These are phyloP conservation scores for Bimuria novae-zelandiae DNA, from an alignment of 2,329 filamentous ascomycete species.

Conservation along the genomic window DNA sequence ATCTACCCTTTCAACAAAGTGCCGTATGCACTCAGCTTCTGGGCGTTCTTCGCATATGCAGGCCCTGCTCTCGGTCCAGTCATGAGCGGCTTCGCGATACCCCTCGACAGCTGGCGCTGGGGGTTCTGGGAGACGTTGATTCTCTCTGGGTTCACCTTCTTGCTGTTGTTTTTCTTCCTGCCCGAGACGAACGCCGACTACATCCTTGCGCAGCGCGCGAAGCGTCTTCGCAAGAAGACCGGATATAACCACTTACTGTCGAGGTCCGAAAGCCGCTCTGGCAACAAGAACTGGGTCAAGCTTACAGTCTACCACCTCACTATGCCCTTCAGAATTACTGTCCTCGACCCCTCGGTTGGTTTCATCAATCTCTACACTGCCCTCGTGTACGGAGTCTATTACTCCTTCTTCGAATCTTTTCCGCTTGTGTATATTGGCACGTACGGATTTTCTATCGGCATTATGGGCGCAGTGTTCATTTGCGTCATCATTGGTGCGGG, in stretches of 20 bases:
- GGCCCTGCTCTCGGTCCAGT: conserved; percentile 33
- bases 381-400: conserved; percentile 23
- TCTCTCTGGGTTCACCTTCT: conserved; percentile 24
- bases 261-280: conserved; percentile 35
- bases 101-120: conserved; percentile 29
- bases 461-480: conserved; percentile 12
- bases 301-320: conserved; percentile 2
- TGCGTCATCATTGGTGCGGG: conserved; percentile 8
- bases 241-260: conserved; percentile 37
- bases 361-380: conserved; percentile 23
- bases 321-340: conserved; percentile 52
- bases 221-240: conserved; percentile 44
- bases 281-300: conserved; percentile 54
- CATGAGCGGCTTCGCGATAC: conserved; percentile 26
- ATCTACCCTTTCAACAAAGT: conserved; percentile 40
- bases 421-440: conserved; percentile 15
- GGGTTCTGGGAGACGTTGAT: conserved; percentile 31
- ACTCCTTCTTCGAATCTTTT: conserved; percentile 20
- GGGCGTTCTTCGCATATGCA: conserved; percentile 39
- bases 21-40: conserved; percentile 42
- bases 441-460: conserved; percentile 16
- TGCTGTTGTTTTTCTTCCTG: conserved; percentile 28
- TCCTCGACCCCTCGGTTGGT: conserved; percentile 43
- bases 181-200: conserved; percentile 30
- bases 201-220: conserved; percentile 30